Evolutionary conservation across 139 green algal species (phyloP).

Genomic region (Tetradesmus lagerheimii): DNA sequence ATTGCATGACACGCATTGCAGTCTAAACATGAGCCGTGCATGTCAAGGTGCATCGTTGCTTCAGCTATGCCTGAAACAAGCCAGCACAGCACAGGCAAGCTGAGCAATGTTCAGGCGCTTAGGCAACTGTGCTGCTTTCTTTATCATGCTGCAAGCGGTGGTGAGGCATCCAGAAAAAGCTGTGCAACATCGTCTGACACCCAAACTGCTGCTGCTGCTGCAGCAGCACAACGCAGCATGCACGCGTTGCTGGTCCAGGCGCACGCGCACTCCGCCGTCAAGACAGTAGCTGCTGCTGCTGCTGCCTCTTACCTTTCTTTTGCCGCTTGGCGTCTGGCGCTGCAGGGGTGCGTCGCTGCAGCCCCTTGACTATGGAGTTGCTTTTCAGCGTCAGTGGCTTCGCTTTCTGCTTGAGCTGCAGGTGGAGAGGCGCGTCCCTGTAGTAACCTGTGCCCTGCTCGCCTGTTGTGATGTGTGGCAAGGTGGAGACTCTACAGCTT

Average conservation of each 20-base stretch:
- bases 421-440: conserved; percentile 20
- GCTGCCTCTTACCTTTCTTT: conserved; percentile 51
- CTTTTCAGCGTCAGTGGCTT: conserved; percentile 54
- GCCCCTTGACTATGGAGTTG: conserved; percentile 50
- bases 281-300: not conserved
- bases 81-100: too few relatives aligned
- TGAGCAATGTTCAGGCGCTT: too few relatives aligned
- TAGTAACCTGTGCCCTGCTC: conserved; percentile 53
- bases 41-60: too few relatives aligned
- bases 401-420: not conserved
- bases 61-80: too few relatives aligned
- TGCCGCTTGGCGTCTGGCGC: conserved; percentile 51
- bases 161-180: too few relatives aligned
- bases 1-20: conserved; percentile 2
- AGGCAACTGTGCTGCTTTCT: too few relatives aligned
- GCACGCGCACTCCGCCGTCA: too few relatives aligned
- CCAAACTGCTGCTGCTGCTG: not conserved
- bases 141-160: too few relatives aligned
- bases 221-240: not conserved
- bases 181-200: too few relatives aligned
- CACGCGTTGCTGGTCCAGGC: too few relatives aligned
- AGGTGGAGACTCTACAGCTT: not conserved
- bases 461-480: not conserved
- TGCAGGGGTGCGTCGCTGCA: not conserved
- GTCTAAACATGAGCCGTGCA: conserved; percentile 18